Conservation (phyloP, 257 asterid species). For the Solanum appendiculatum region DNA sequence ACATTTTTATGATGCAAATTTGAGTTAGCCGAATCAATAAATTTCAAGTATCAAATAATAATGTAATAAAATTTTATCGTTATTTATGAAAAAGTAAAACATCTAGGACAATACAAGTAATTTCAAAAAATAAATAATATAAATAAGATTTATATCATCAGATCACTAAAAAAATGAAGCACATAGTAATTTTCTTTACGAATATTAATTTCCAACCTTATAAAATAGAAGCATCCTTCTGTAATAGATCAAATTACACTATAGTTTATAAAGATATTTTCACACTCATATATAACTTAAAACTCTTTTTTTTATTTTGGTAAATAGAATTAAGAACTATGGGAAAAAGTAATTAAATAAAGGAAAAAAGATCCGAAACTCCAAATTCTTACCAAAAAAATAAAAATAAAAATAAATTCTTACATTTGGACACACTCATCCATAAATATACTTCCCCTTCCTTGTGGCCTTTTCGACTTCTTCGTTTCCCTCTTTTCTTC, state of each 20-base stretch:
- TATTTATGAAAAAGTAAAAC: not conserved
- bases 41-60: not conserved
- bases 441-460: constrained; percentile 9
- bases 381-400: constrained; percentile 12
- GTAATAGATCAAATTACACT: not conserved
- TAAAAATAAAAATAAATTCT: not conserved
- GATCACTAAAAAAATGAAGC: not conserved
- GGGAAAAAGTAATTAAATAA: not conserved
- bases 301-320: no score
- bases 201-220: no score
- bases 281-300: not conserved
- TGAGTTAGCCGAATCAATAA: not conserved
- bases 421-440: not conserved
- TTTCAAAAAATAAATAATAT: not conserved
- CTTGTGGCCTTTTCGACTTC: not conserved
- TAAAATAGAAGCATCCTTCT: no score
- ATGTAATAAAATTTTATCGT: not conserved
- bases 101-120: not conserved
- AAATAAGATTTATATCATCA: not conserved
- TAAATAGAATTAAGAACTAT: not conserved
- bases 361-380: not conserved
- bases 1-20: not conserved
- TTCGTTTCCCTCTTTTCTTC: not conserved
- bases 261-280: not conserved
- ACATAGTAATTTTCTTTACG: no score